phyloP scores from a whole-genome alignment of 2,329 filamentous ascomycete species.

The Fusarium sarcochroum region DNA sequence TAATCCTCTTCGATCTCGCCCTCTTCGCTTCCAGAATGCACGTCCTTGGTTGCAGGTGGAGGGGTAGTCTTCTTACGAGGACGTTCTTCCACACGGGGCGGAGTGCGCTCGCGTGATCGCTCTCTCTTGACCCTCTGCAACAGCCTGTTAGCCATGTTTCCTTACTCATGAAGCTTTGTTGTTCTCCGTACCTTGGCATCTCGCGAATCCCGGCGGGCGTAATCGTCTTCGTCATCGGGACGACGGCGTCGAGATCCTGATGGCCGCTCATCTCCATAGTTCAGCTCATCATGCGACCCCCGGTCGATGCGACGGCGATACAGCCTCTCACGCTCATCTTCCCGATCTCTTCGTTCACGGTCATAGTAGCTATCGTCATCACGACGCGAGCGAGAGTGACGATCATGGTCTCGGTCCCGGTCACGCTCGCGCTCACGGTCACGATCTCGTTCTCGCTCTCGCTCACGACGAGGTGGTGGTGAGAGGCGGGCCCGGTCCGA shows the following conservation, averaged over 20 bases:
- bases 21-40: constrained; percentile 87
- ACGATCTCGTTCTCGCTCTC: constrained; percentile 33
- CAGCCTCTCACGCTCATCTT: constrained; percentile 89
- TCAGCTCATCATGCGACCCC: constrained; percentile 86
- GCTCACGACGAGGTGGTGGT: constrained; percentile 49
- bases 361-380: constrained; percentile 81
- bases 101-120: constrained; percentile 72
- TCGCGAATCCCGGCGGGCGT: constrained; percentile 74
- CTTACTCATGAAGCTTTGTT: background rate
- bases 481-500: constrained; percentile 64
- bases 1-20: constrained; percentile 94
- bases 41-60: constrained; percentile 62
- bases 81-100: constrained; percentile 66
- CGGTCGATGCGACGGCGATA: constrained; percentile 86
- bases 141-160: constrained; percentile 47
- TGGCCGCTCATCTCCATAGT: constrained; percentile 85
- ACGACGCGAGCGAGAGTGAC: constrained; percentile 67
- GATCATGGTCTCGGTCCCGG: constrained; percentile 62
- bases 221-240: constrained; percentile 82
- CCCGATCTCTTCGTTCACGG: constrained; percentile 87
- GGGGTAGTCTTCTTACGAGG: constrained; percentile 72
- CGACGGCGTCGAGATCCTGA: constrained; percentile 79
- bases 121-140: constrained; percentile 71
- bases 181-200: constrained; percentile 72
- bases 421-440: constrained; percentile 60